Evolutionary conservation across 2,329 filamentous ascomycete genomes (phyloP), one percentile per base, ranked within the genome.

Genomic region (Aschersonia sp.): DNA sequence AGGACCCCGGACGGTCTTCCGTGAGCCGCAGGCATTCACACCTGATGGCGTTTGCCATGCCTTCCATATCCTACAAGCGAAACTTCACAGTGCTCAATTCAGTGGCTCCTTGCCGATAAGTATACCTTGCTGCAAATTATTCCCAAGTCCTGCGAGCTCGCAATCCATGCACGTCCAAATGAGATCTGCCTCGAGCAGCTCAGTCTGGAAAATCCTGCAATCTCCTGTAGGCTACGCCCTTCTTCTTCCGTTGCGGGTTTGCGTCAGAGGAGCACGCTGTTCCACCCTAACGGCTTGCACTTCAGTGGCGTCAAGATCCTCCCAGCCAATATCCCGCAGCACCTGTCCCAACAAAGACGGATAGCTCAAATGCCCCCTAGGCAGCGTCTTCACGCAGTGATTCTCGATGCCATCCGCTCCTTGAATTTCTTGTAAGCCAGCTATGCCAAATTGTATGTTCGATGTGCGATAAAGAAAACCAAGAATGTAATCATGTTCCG

Each of bases 381-480:
- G 74, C 53, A 80, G 70, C 47, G 79, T 72, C 51, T 76, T 81
- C 30, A 81, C 75, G 52, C 85, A 71, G 47, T 84, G 67, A 54
- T 85, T 87, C 60, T 87, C 83, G 47, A 83, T 69, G 40, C 74
- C 72, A 46, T 72, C 68, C 3, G 87, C 78, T 11, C 80, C 81
- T 41, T 77, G 70, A 33, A 92, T 76, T 12, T 76, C 74, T 60
- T 95, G 84, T 14, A 97, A 67, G 1, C 90, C 90, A 0, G 89
- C 88, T 35, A 97, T 75, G 2, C 90, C 89, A 51, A 84, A 82
- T 53, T 92, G 82, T 45, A 90, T 76, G 55, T 83, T 87, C 47
- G 84, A 86, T 3, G 80, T 86, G 46, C 90, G 81, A 61, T 90
- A 94, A 40, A 96, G 70, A 60, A 96, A 94, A 1, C 81, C 88